phyloP scores from a whole-genome alignment of 2,329 filamentous ascomycete species.

The Acarospora socialis region DNA sequence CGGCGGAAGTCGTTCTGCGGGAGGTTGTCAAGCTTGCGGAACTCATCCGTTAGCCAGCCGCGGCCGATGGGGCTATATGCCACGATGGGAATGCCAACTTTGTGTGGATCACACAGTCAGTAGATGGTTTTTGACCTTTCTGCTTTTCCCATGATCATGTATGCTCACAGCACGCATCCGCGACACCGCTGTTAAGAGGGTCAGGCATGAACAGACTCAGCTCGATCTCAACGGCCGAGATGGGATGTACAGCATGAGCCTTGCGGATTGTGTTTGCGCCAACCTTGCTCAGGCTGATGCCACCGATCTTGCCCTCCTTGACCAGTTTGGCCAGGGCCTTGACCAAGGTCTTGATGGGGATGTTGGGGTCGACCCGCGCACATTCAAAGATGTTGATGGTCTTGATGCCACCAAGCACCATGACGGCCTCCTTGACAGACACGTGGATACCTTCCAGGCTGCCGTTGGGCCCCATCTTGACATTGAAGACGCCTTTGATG shows the following conservation, averaged over 20 bases:
- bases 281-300: slow-evolving; percentile 30
- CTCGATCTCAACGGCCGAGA: slow-evolving; percentile 47
- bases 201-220: slow-evolving; percentile 43
- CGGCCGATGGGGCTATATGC: slow-evolving; percentile 46
- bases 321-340: slow-evolving; percentile 25
- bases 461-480: slow-evolving; percentile 32
- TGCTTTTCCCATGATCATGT: no score
- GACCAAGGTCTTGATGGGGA: slow-evolving; percentile 34
- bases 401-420: slow-evolving; percentile 38
- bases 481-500: slow-evolving; percentile 43
- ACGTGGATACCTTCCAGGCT: slow-evolving; percentile 40
- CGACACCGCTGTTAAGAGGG: slow-evolving; percentile 43
- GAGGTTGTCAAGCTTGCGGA: slow-evolving; percentile 33
- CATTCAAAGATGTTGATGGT: slow-evolving; percentile 45
- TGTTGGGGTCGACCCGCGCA: slow-evolving; percentile 40
- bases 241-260: slow-evolving; percentile 38
- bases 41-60: slow-evolving; percentile 39
- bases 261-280: slow-evolving; percentile 31
- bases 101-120: no score
- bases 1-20: slow-evolving; percentile 33
- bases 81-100: slow-evolving; percentile 43
- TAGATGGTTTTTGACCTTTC: no score
- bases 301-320: slow-evolving; percentile 30
- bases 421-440: slow-evolving; percentile 44
- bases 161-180: slow-evolving; percentile 39